Evolutionary conservation across 1,284 basidiomycete genomes (phyloP), one percentile per base, ranked within the genome.

Genomic region (Irpex sp.): DNA sequence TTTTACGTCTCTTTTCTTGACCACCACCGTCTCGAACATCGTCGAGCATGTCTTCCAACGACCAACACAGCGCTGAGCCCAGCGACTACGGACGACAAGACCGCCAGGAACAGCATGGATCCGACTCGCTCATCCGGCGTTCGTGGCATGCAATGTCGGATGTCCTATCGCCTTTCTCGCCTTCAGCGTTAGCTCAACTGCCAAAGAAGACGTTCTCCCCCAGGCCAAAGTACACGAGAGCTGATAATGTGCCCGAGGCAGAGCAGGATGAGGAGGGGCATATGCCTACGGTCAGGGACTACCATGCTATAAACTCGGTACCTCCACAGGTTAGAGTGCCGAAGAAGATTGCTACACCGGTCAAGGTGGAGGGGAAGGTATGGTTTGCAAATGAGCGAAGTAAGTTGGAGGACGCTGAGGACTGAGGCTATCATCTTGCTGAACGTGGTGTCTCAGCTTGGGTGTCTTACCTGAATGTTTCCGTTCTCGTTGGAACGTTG

Each of bases 381-480:
- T 99, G 97, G 93, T 98, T 99, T 78, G 96, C 97, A 5, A 98
- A 98, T 75, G 97, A 99, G 77, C 83, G 97, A 69, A 99, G 92
- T 94, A 64, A 61, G 82, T 76, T 4, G 7, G 9, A 17, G 13
- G 0, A 19, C 7, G 19, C 34, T 8, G 34, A 34, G 21, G 21
- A 36, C 36, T 15, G 8, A 55, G 13, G n/a, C n/a, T 34, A 15
- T 44, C 13, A 17, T 36, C 4, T 38, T 19, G 17, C 31, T 55
- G 15, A 36, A 44, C 40, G 40, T 2, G 57, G 47, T 44, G 67
- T 55, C 69, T 57, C 60, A 93, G 92, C 96, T 2, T 97, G 93
- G 93, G 85, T 97, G 58, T 86, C 96, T 0, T 98, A 96, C 87
- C 79, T 97, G 59, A 94, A 93, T 68, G 89, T 93, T 60, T 87